Conservation (phyloP, 2,329 filamentous ascomycete species). For the Xylariaceae sp. region DNA sequence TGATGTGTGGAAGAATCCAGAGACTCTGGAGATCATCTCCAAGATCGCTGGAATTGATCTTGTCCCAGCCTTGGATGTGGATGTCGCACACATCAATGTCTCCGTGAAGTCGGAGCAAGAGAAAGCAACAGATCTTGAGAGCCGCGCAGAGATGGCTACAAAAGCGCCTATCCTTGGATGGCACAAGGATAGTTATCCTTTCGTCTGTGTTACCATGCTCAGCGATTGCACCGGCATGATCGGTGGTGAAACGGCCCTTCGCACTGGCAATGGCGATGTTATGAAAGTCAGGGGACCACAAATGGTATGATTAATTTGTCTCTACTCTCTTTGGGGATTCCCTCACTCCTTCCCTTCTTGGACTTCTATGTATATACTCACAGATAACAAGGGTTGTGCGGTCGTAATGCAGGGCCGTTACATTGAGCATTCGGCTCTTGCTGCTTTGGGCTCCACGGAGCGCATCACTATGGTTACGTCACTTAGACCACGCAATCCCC, state of each 20-base stretch:
- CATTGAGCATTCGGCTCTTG: slow-evolving; percentile 61
- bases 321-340: no score
- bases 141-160: slow-evolving; percentile 34
- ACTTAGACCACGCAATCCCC: slow-evolving; percentile 55
- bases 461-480: slow-evolving; percentile 64
- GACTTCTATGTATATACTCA: background rate
- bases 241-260: slow-evolving; percentile 61
- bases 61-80: slow-evolving; percentile 49
- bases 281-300: slow-evolving; percentile 57
- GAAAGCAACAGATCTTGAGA: slow-evolving; percentile 39
- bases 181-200: slow-evolving; percentile 64
- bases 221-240: slow-evolving; percentile 60
- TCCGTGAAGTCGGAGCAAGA: slow-evolving; percentile 47
- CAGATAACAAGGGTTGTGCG: slow-evolving; percentile 48
- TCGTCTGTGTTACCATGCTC: slow-evolving; percentile 67
- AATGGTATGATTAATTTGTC: slow-evolving; percentile 42
- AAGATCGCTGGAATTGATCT: slow-evolving; percentile 53
- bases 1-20: slow-evolving; percentile 41
- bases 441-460: slow-evolving; percentile 54
- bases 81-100: slow-evolving; percentile 55
- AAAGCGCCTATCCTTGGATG: slow-evolving; percentile 57
- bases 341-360: no score
- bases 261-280: slow-evolving; percentile 48
- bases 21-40: slow-evolving; percentile 45
- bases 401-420: slow-evolving; percentile 65